Percentiles rank a stretch among this genome's conserved stretches.
Evolutionary conservation across 495 filamentous ascomycete genomes (phyloP).

Genomic region (Penicillium paxilli): DNA sequence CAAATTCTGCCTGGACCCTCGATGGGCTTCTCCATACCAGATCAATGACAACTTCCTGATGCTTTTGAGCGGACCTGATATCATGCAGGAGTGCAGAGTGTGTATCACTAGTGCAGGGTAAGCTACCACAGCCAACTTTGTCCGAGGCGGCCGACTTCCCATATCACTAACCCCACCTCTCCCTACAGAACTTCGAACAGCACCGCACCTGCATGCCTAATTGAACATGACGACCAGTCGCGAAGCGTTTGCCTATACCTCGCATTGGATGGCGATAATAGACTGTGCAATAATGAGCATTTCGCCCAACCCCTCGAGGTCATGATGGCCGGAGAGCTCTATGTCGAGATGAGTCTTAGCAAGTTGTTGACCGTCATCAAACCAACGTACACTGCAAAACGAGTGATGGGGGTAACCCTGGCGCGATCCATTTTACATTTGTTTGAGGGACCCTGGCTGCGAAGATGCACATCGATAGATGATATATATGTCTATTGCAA

Average conservation of each 20-base stretch:
- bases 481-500: constrained; percentile 12
- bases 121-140: background rate
- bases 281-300: constrained; percentile 3
- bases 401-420: constrained; percentile 14
- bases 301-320: constrained; percentile 6
- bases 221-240: constrained; percentile 9
- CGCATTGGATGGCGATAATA: background rate
- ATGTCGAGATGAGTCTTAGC: constrained; percentile 9
- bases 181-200: background rate
- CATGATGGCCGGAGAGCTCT: constrained; percentile 7
- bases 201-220: constrained; percentile 4
- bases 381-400: constrained; percentile 10
- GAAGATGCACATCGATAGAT: constrained; percentile 1
- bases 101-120: background rate
- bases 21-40: background rate
- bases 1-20: constrained; percentile 12
- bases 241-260: constrained; percentile 6
- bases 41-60: constrained; percentile 8
- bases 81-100: constrained; percentile 11
- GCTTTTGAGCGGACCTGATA: constrained; percentile 5
- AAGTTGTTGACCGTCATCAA: constrained; percentile 8
- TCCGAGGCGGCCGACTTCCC: too few relatives aligned
- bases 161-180: too few relatives aligned
- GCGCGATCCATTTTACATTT: constrained; percentile 12
- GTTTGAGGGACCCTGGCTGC: constrained; percentile 13